phyloP scores from a whole-genome alignment of 2,329 filamentous ascomycete species.

The Ustulina deusta region DNA sequence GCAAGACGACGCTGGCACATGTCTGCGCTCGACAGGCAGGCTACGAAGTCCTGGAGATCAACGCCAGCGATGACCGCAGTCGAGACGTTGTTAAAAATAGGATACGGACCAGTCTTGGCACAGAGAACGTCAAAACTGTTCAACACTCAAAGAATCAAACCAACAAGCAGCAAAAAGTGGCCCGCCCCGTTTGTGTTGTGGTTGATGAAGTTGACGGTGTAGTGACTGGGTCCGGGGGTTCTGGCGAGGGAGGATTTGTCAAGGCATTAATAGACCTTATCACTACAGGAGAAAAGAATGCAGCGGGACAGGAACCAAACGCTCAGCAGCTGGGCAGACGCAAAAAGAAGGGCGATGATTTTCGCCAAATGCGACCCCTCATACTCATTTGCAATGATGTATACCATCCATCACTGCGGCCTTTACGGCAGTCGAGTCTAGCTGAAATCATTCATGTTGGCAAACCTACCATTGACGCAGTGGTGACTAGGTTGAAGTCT shows the following conservation, averaged over 20 bases:
- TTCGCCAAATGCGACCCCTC: constrained; percentile 86
- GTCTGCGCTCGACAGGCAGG: constrained; percentile 95
- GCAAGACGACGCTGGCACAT: constrained; percentile 96
- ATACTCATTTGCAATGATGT: constrained; percentile 98
- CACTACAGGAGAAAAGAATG: constrained; percentile 86
- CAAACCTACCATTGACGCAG: constrained; percentile 87
- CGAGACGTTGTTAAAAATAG: constrained; percentile 88
- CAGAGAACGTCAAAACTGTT: constrained; percentile 88
- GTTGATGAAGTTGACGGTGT: constrained; percentile 98
- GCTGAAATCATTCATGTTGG: constrained; percentile 94
- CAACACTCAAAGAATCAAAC: constrained; percentile 66
- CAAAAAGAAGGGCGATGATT: constrained; percentile 85
- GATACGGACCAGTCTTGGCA: constrained; percentile 91
- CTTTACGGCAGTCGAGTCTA: constrained; percentile 83
- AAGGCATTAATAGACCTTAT: constrained; percentile 94
- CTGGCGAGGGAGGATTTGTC: constrained; percentile 93
- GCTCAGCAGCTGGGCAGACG: constrained; percentile 55
- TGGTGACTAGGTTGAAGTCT: constrained; percentile 81
- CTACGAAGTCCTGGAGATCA: constrained; percentile 97
- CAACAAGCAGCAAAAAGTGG: constrained; percentile 73
- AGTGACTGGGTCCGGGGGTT: constrained; percentile 79
- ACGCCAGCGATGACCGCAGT: constrained; percentile 95
- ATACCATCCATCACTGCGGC: constrained; percentile 89
- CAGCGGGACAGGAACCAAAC: constrained; percentile 49
- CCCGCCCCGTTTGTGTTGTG: constrained; percentile 89